Conservation (phyloP, 2,329 filamentous ascomycete genomes). For the Ophiostoma himal-ulmi region DNA sequence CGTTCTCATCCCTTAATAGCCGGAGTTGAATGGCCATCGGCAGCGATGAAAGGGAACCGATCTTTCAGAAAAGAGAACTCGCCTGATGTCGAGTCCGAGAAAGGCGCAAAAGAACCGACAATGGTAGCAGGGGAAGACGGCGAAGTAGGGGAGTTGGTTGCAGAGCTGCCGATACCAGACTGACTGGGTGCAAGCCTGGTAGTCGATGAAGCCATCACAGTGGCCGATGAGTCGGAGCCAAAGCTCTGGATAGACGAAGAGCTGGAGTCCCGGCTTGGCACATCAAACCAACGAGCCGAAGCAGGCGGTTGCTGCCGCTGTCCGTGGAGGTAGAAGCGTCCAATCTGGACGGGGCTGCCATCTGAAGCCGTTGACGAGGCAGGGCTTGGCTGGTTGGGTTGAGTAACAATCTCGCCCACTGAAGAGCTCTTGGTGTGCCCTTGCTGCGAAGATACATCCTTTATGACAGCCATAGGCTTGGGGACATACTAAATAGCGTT, state of each 20-base stretch:
- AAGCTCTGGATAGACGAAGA: conserved; percentile 28
- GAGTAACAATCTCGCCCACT: conserved; percentile 34
- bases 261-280: conserved; percentile 36
- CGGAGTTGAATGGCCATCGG: conserved; percentile 44
- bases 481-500: conserved; percentile 52
- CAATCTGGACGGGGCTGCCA: conserved; percentile 36
- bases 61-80: conserved; percentile 41
- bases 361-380: conserved; percentile 35
- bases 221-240: conserved; percentile 2
- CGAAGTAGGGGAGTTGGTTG: conserved; percentile 30
- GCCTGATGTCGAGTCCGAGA: conserved; percentile 43
- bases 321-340: conserved; percentile 31
- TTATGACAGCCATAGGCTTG: conserved; percentile 48
- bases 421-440: conserved; percentile 41
- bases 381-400: conserved; percentile 34
- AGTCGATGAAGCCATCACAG: background rate
- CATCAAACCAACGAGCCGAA: conserved; percentile 38
- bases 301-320: conserved; percentile 16
- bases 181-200: background rate
- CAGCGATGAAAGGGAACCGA: conserved; percentile 44
- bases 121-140: conserved; percentile 43
- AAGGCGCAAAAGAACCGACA: conserved; percentile 40
- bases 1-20: conserved; percentile 40
- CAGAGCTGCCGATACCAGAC: conserved; percentile 25
- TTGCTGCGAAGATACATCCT: conserved; percentile 42